Evolutionary conservation across 1,139 yeast species (phyloP).

Genomic region (Zhuliangozyma parablackwelliae): DNA sequence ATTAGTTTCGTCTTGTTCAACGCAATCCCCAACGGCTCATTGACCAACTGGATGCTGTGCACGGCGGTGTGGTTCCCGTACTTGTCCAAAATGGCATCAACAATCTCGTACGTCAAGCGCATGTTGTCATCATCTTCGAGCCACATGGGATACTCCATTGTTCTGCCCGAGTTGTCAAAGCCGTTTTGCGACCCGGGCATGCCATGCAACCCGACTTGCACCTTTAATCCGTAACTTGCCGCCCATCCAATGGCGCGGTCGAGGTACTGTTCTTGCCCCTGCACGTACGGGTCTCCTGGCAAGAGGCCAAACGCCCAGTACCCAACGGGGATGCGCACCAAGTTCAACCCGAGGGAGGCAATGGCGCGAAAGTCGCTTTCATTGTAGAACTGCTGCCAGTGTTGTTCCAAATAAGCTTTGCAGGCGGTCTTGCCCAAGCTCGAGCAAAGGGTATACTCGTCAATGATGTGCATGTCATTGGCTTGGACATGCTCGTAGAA

Average conservation of each 20-base stretch:
- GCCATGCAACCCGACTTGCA: conserved; percentile 23
- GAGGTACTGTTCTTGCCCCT: conserved; percentile 21
- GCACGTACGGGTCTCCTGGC: conserved; percentile 18
- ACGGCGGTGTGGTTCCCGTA: conserved; percentile 15
- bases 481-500: conserved; percentile 12
- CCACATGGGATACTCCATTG: conserved; percentile 11
- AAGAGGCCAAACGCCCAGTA: conserved; percentile 23
- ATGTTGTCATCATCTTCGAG: conserved; percentile 13
- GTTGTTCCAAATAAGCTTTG: conserved; percentile 11
- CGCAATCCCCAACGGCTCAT: conserved; percentile 19
- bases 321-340: conserved; percentile 23
- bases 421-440: conserved; percentile 12
- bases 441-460: conserved; percentile 16
- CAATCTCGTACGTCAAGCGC: conserved; percentile 13
- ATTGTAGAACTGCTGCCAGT: conserved; percentile 18
- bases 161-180: conserved; percentile 23
- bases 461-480: conserved; percentile 14
- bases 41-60: conserved; percentile 20
- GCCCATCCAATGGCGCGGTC: conserved; percentile 23
- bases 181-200: conserved; percentile 29
- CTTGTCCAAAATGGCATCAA: conserved; percentile 17
- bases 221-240: conserved; percentile 13
- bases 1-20: conserved; percentile 13
- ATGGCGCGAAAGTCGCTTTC: conserved; percentile 18
- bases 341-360: conserved; percentile 16